Evolutionary conservation across 2,329 filamentous ascomycete species (phyloP), one percentile per base, ranked within the genome.

Genomic region (Anisogramma anomala): DNA sequence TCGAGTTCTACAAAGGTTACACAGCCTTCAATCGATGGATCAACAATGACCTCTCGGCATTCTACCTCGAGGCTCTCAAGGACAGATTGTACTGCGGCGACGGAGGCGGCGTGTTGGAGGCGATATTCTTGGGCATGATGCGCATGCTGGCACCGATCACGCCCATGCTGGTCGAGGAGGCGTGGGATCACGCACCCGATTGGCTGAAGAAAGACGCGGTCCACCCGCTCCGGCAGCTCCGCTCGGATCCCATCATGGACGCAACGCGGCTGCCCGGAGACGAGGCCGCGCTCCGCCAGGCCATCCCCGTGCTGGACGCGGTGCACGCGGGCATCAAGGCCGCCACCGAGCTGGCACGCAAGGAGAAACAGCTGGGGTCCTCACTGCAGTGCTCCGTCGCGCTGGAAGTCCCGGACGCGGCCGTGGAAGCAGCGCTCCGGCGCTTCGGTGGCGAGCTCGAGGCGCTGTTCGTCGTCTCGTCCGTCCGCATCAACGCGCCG

Each of bases 51-150:
- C 71, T 98, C 18, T 95, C 87, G 0, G 82, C 89, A 0, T 94
- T 95, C 59, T 98, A 96, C 59, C 77, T 98, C 43, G 91, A 98
- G 60, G 79, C 84, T 0, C 70, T 88, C 52, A 98, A 98, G 61
- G 91, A 98, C 54, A 72, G 85, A 3, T 68, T 96, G 1, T 98
- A 98, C 65, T 91, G 88, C 33, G 84, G 83, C 22, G 74, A 79
- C 46, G 74, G 74, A 11, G 69, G 73, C 11, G 81, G 82, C 34
- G 67, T 73, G 4, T 62, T 84, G 35, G 71, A 75, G 49, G 68
- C 73, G 20, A 74, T 95, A 41, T 78, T 89, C 46, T 63, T 75
- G 5, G 77, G 85, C 26, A 66, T 95, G 14, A 65, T 88, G 47
- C 73, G 79, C 40, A 85, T 94, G 71, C 68, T 96, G 22, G 79